Evolutionary conservation across 768 basidiomycete genomes (phyloP).

Genomic region (Cystobasidium tubakii): DNA sequence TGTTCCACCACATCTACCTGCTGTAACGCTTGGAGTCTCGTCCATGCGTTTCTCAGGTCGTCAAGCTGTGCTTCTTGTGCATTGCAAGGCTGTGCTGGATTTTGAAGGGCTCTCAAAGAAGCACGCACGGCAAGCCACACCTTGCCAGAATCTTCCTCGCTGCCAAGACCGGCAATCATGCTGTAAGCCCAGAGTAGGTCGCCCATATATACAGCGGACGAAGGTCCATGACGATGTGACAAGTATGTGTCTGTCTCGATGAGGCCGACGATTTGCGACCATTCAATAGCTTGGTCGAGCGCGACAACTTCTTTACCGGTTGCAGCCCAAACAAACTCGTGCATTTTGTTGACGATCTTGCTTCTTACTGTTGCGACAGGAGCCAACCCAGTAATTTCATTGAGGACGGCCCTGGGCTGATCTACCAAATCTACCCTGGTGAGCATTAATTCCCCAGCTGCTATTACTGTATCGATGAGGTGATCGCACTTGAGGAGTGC

Average conservation of each 20-base stretch:
- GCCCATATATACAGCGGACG: not conserved
- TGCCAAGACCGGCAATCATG: conserved; percentile 1
- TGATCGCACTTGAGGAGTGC: not conserved
- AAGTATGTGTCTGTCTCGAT: not conserved
- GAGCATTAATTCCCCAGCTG: not conserved
- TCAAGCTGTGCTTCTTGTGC: not conserved
- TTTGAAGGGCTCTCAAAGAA: not conserved
- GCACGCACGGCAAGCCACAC: not conserved
- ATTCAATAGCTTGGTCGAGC: not conserved
- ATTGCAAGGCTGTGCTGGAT: not conserved
- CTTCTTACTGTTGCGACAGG: not conserved
- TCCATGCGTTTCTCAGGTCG: not conserved
- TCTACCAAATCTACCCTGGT: not conserved
- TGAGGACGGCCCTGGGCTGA: not conserved
- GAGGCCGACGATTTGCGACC: not conserved
- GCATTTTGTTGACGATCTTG: not conserved
- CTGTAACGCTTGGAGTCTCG: not conserved
- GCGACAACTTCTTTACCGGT: not conserved
- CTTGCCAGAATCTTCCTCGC: not conserved
- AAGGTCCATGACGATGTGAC: too few relatives aligned
- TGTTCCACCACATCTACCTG: conserved; percentile 1
- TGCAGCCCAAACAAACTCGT: not conserved
- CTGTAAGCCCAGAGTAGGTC: not conserved
- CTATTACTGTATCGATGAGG: not conserved
- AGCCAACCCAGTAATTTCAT: not conserved